Conservation (phyloP, 306 rosid species). For the Prunus mongolica region DNA sequence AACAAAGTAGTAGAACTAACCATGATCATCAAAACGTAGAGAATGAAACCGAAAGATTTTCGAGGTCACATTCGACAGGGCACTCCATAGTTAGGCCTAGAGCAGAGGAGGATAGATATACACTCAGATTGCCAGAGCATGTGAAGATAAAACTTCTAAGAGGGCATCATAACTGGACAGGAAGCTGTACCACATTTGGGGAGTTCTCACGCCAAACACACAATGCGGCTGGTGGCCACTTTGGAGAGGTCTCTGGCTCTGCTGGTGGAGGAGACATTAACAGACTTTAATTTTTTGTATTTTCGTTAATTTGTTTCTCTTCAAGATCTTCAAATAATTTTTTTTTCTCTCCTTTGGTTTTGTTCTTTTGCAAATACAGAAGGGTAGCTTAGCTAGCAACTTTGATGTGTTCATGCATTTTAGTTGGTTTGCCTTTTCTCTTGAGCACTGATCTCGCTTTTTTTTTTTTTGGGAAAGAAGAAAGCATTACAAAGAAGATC, state of each 20-base stretch:
- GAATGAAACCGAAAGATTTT: conserved; percentile 14
- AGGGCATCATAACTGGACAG: conserved; percentile 41
- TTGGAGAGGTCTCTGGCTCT: conserved; percentile 22
- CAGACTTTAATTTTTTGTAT: conserved; percentile 1
- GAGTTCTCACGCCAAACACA: conserved; percentile 29
- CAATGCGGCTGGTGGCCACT: conserved; percentile 32
- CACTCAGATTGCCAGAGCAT: conserved; percentile 47
- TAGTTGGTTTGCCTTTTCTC: too few species aligned
- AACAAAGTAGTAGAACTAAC: background rate
- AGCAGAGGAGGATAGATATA: conserved; percentile 38
- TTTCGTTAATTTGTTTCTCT: too few species aligned
- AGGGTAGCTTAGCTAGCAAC: too few species aligned
- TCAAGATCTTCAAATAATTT: too few species aligned
- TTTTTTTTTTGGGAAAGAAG: too few species aligned
- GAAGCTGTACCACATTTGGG: conserved; percentile 42
- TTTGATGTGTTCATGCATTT: too few species aligned
- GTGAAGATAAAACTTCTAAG: conserved; percentile 30
- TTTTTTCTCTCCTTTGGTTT: too few species aligned
- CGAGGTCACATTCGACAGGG: conserved; percentile 67
- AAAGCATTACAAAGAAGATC: too few species aligned
- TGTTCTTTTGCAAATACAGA: too few species aligned
- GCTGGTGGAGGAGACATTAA: background rate
- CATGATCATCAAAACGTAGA: background rate
- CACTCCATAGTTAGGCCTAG: conserved; percentile 53
- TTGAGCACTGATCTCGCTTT: too few species aligned